A percentile compares a stretch with the other conserved stretches of the same genome.
Conservation (phyloP, 1,284 basidiomycete genomes). For the Vanrija sp. region DNA sequence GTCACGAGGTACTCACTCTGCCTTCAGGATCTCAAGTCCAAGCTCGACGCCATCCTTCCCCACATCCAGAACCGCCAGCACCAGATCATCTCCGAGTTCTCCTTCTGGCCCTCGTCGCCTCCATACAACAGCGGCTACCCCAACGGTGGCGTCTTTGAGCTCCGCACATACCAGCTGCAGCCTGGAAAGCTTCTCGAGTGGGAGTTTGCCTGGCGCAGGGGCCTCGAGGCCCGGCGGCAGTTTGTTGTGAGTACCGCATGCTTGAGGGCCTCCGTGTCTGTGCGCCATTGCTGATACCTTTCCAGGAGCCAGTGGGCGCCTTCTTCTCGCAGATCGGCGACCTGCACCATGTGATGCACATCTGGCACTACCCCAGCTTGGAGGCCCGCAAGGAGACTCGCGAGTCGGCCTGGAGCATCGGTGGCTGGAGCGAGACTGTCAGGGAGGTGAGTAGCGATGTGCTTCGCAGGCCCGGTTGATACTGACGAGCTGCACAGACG, state of each 20-base stretch:
- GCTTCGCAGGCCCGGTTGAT: neutral
- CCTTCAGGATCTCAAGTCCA: conserved; percentile 6
- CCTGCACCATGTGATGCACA: conserved; percentile 83
- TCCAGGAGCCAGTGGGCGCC: conserved; percentile 72
- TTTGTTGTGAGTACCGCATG: conserved; percentile 56
- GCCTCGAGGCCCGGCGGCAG: conserved; percentile 79
- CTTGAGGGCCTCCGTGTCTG: neutral
- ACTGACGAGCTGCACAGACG: conserved; percentile 25
- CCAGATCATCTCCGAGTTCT: conserved; percentile 87
- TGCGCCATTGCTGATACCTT: neutral
- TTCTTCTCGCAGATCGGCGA: conserved; percentile 92
- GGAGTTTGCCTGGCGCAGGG: conserved; percentile 85
- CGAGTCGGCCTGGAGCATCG: conserved; percentile 84
- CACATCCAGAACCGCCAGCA: conserved; percentile 64
- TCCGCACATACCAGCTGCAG: conserved; percentile 67
- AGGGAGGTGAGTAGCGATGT: conserved; percentile 60
- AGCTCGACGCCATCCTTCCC: conserved; percentile 59
- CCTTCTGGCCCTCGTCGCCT: conserved; percentile 83
- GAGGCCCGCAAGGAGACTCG: conserved; percentile 74
- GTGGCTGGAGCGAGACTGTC: conserved; percentile 91
- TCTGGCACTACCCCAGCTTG: conserved; percentile 90
- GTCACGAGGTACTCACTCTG: conserved; percentile 8
- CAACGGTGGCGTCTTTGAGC: conserved; percentile 82
- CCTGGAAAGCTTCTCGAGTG: conserved; percentile 87
- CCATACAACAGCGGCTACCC: conserved; percentile 58